Percentiles rank a stretch among this genome's conserved stretches.
These are phyloP conservation scores for Fusarium illudens DNA, from an alignment of 2,329 filamentous ascomycete genomes.

Conservation along the genomic window DNA sequence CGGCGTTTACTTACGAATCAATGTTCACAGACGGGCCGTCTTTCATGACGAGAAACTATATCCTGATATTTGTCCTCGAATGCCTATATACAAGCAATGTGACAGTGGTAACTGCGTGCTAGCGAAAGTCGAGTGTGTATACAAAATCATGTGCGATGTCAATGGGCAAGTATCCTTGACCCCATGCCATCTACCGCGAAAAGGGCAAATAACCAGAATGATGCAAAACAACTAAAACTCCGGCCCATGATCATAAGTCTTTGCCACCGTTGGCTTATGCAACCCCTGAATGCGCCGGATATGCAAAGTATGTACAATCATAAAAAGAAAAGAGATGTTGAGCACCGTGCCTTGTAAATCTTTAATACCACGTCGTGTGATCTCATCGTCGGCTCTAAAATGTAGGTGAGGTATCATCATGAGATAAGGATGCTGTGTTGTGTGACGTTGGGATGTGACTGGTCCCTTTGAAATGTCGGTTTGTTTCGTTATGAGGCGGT, in stretches of 20 bases:
- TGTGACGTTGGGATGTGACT: conserved; percentile 14
- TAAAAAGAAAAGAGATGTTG: conserved; percentile 22
- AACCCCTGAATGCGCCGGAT: conserved; percentile 39
- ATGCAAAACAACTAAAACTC: conserved; percentile 33
- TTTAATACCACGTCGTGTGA: not conserved
- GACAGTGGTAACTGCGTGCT: conserved; percentile 4
- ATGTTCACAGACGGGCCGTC: not conserved
- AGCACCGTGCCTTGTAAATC: not conserved
- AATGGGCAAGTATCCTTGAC: not conserved
- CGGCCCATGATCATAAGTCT: conserved; percentile 38
- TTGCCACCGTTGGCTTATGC: conserved; percentile 35
- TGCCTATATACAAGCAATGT: conserved; percentile 19
- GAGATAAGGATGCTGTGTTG: not conserved
- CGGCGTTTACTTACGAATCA: conserved; percentile 16
- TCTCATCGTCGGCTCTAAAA: conserved; percentile 10
- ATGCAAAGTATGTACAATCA: conserved; percentile 37
- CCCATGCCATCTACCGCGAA: conserved; percentile 4
- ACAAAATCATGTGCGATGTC: not conserved
- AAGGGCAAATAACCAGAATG: conserved; percentile 10
- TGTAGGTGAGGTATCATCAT: conserved; percentile 12
- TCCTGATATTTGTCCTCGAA: conserved; percentile 2
- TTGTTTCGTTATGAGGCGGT: not conserved
- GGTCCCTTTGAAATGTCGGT: conserved; percentile 6
- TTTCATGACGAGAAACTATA: not conserved
- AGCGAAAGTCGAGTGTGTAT: conserved; percentile 18